phyloP scores from a whole-genome alignment of 2,329 filamentous ascomycete species.

The Colletotrichum karsti region DNA sequence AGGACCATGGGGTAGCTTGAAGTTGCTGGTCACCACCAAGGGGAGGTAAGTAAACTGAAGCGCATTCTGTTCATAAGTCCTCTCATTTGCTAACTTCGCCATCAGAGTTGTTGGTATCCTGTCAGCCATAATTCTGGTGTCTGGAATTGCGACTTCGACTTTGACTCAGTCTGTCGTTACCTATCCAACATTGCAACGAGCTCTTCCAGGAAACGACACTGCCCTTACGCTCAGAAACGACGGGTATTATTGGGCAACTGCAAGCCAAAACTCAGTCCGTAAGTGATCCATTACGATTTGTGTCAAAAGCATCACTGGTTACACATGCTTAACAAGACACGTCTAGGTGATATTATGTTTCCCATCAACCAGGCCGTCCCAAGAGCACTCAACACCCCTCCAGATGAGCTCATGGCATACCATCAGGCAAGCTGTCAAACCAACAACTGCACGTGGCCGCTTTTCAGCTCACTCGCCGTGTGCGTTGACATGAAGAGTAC shows the following conservation, averaged over 20 bases:
- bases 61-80: not conserved
- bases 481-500: constrained; percentile 11
- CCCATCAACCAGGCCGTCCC: constrained; percentile 7
- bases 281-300: not conserved
- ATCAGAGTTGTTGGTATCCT: not conserved
- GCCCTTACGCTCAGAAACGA: not conserved
- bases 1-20: constrained; percentile 30
- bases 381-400: not conserved
- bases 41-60: constrained; percentile 8
- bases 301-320: too few relatives aligned
- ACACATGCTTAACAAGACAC: too few relatives aligned
- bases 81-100: not conserved
- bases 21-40: constrained; percentile 8
- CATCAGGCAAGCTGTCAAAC: constrained; percentile 3
- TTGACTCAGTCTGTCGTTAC: constrained; percentile 28
- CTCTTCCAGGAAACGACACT: not conserved
- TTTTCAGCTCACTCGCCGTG: constrained; percentile 3
- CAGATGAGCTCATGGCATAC: not conserved
- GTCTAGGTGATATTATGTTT: constrained; percentile 6
- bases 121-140: constrained; percentile 22
- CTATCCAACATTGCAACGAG: constrained; percentile 3
- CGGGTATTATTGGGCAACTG: constrained; percentile 6
- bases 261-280: not conserved
- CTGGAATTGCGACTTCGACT: constrained; percentile 26
- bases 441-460: constrained; percentile 13